Evolutionary conservation across 805 yeast genomes (phyloP).

Genomic region (Candida ipomoeae): DNA sequence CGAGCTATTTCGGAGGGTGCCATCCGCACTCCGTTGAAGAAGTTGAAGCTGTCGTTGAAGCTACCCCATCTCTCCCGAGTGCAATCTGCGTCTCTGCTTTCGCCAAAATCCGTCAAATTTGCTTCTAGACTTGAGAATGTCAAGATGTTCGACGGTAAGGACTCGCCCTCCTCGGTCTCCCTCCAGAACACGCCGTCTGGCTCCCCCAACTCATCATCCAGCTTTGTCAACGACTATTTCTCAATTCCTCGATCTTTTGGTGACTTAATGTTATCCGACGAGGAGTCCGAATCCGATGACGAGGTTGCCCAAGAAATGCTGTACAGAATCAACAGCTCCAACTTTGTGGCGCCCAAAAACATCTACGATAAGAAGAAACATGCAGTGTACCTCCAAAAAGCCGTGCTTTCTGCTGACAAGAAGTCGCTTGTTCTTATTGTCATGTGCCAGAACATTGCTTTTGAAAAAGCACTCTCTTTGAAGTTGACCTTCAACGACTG

Average conservation of each 20-base stretch:
- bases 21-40: conserved; percentile 12
- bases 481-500: conserved; percentile 50
- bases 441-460: conserved; percentile 33
- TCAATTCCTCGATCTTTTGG: conserved; percentile 18
- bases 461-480: conserved; percentile 34
- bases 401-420: conserved; percentile 27
- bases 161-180: conserved; percentile 62
- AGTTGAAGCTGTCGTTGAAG: conserved; percentile 23
- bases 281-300: conserved; percentile 16
- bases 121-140: conserved; percentile 58
- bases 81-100: conserved; percentile 26
- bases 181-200: conserved; percentile 48
- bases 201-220: conserved; percentile 23
- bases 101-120: conserved; percentile 56
- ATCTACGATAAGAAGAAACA: conserved; percentile 15
- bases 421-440: conserved; percentile 23
- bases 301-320: conserved; percentile 14
- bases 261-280: conserved; percentile 20
- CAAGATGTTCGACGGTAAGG: conserved; percentile 58
- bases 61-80: conserved; percentile 20
- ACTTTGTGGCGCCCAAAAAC: conserved; percentile 16
- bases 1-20: conserved; percentile 1
- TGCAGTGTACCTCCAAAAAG: conserved; percentile 33
- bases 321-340: conserved; percentile 12
- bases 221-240: conserved; percentile 23